phyloP scores from a whole-genome alignment of 1,284 basidiomycete genomes.

The Fomitiporia mediterranea region DNA sequence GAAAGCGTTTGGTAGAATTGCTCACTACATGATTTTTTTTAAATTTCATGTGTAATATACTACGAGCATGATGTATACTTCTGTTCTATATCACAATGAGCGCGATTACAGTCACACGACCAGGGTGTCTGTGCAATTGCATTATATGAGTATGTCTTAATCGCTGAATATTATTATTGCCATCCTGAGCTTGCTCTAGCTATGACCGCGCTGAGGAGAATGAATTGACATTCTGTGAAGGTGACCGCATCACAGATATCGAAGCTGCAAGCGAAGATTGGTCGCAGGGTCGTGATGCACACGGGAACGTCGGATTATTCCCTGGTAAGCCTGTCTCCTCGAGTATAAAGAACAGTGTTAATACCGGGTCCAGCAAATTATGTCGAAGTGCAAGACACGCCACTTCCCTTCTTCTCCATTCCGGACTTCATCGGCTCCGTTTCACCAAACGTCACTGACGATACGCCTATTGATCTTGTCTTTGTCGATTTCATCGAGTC shows the following conservation, averaged over 20 bases:
- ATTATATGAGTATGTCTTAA: slow-evolving; percentile 62
- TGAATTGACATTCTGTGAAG: slow-evolving; percentile 81
- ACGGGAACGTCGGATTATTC: slow-evolving; percentile 74
- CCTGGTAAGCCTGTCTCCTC: slow-evolving; percentile 53
- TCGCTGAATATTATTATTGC: not conserved
- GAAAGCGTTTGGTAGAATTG: too few relatives aligned
- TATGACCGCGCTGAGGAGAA: slow-evolving; percentile 88
- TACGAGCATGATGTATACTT: too few relatives aligned
- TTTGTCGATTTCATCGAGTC: slow-evolving; percentile 63
- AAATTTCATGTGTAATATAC: too few relatives aligned
- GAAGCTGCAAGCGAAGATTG: slow-evolving; percentile 78
- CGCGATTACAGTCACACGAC: too few relatives aligned
- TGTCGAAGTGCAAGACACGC: slow-evolving; percentile 51
- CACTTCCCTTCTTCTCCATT: slow-evolving; percentile 48
- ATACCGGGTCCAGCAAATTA: slow-evolving; percentile 45
- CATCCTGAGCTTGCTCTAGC: slow-evolving; percentile 33
- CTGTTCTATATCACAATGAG: too few relatives aligned
- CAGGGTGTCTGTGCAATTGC: slow-evolving; percentile 64
- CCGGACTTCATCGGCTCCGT: slow-evolving; percentile 58
- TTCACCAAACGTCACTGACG: slow-evolving; percentile 44
- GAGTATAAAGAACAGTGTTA: slow-evolving; percentile 5
- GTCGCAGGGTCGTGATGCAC: slow-evolving; percentile 73
- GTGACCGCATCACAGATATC: slow-evolving; percentile 70
- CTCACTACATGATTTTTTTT: too few relatives aligned
- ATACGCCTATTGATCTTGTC: slow-evolving; percentile 58